Percentiles rank a stretch among this genome's conserved stretches.
Evolutionary conservation across 805 yeast species (phyloP).

Genomic region (Kodamaea sagamina): DNA sequence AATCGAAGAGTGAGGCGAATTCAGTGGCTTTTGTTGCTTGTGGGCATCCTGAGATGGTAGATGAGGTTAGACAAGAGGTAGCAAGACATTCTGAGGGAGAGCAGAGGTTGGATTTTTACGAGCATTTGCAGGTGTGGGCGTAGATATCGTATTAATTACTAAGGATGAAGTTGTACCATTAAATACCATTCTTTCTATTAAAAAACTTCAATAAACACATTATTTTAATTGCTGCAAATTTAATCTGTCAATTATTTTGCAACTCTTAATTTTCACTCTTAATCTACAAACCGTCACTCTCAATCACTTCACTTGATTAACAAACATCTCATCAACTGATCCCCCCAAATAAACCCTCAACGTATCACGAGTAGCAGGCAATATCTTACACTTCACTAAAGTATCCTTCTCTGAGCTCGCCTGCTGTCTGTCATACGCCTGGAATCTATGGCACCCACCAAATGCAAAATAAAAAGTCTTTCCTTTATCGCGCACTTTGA

Average conservation of each 20-base stretch:
- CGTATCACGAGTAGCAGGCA: conserved; percentile 75
- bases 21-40: conserved; percentile 57
- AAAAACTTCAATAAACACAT: background rate
- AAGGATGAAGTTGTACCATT: too few relatives aligned
- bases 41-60: conserved; percentile 64
- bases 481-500: conserved; percentile 65
- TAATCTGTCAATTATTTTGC: background rate
- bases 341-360: conserved; percentile 70
- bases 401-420: conserved; percentile 26
- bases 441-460: conserved; percentile 90
- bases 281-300: background rate
- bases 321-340: conserved; percentile 57
- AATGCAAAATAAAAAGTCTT: conserved; percentile 71
- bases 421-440: conserved; percentile 69
- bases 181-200: background rate
- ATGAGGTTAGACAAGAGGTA: conserved; percentile 52
- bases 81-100: conserved; percentile 38
- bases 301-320: background rate
- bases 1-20: conserved; percentile 34
- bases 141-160: too few relatives aligned
- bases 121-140: conserved; percentile 26
- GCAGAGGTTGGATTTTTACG: conserved; percentile 65
- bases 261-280: background rate
- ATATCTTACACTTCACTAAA: conserved; percentile 65
- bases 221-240: background rate